Percentiles rank a stretch among this genome's conserved stretches.
Evolutionary conservation across 2,329 filamentous ascomycete species (phyloP).

Genomic region (Xylariaceae sp.): DNA sequence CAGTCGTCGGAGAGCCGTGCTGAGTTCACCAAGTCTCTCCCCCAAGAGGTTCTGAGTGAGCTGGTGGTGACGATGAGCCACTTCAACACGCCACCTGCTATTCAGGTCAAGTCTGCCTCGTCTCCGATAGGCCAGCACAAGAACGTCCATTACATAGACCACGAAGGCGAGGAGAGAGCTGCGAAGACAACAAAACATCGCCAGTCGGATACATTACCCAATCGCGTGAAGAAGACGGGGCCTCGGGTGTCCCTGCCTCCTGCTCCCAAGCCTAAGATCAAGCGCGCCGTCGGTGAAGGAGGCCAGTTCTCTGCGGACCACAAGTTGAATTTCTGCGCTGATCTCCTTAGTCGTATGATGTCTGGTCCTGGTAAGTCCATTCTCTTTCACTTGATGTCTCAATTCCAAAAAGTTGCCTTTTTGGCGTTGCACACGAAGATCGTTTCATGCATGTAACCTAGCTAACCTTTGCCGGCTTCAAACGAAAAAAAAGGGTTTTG

Average conservation of each 20-base stretch:
- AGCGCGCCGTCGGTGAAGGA: constrained; percentile 26
- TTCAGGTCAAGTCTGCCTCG: constrained; percentile 25
- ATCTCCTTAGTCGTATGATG: constrained; percentile 55
- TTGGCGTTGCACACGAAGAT: no score
- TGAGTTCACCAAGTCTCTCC: constrained; percentile 56
- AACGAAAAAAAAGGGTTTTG: constrained; percentile 58
- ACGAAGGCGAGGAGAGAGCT: constrained; percentile 37
- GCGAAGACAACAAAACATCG: constrained; percentile 35
- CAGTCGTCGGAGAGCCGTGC: constrained; percentile 49
- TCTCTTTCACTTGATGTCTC: no score
- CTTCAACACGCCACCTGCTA: constrained; percentile 37
- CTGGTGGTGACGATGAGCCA: constrained; percentile 58
- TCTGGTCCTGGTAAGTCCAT: constrained; percentile 49
- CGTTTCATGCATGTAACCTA: no score
- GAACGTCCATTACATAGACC: constrained; percentile 46
- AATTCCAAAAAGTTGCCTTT: no score
- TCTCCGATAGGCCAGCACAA: constrained; percentile 32
- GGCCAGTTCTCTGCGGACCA: constrained; percentile 33
- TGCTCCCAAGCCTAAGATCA: constrained; percentile 27
- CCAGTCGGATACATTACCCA: constrained; percentile 31
- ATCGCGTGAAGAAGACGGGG: constrained; percentile 27
- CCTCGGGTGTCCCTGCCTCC: constrained; percentile 28
- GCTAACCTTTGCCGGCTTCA: no score
- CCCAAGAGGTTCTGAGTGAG: constrained; percentile 57
- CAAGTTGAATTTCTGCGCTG: constrained; percentile 54